phyloP scores from a whole-genome alignment of 768 basidiomycete genomes.

The Lentinula sp. region DNA sequence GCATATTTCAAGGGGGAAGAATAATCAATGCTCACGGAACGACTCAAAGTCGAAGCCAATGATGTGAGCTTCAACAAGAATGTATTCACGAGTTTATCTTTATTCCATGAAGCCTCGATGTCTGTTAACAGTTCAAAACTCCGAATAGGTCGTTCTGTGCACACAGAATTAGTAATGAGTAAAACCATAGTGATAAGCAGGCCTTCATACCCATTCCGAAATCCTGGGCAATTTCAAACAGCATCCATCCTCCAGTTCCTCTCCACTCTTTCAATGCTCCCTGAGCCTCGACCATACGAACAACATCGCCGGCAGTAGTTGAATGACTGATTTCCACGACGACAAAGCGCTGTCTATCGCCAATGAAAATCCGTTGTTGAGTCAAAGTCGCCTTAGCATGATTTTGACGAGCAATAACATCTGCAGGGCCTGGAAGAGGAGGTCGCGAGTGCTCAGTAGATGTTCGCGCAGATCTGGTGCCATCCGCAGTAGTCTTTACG shows the following conservation, averaged over 20 bases:
- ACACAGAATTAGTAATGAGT: constrained; percentile 9
- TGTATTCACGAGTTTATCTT: constrained; percentile 70
- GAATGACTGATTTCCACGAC: constrained; percentile 62
- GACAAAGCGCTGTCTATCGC: constrained; percentile 69
- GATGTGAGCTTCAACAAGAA: constrained; percentile 76
- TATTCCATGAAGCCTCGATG: constrained; percentile 84
- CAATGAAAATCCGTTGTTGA: constrained; percentile 74
- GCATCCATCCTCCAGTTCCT: constrained; percentile 73
- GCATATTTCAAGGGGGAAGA: background rate
- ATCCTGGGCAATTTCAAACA: constrained; percentile 86
- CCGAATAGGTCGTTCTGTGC: constrained; percentile 80
- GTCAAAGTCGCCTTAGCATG: constrained; percentile 11
- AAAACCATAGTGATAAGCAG: background rate
- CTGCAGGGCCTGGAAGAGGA: constrained; percentile 28
- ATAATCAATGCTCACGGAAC: constrained; percentile 38
- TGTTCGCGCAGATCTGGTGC: constrained; percentile 14
- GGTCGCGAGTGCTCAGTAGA: constrained; percentile 15
- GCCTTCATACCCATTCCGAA: constrained; percentile 78
- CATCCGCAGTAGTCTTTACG: constrained; percentile 10
- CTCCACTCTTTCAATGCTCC: constrained; percentile 58
- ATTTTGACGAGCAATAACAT: constrained; percentile 20
- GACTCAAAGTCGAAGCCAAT: constrained; percentile 52
- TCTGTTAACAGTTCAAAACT: constrained; percentile 80
- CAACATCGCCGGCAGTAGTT: constrained; percentile 70
- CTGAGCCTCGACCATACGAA: constrained; percentile 57